Evolutionary conservation across 2,329 filamentous ascomycete species (phyloP).

Genomic region (Penicillium nordicum): DNA sequence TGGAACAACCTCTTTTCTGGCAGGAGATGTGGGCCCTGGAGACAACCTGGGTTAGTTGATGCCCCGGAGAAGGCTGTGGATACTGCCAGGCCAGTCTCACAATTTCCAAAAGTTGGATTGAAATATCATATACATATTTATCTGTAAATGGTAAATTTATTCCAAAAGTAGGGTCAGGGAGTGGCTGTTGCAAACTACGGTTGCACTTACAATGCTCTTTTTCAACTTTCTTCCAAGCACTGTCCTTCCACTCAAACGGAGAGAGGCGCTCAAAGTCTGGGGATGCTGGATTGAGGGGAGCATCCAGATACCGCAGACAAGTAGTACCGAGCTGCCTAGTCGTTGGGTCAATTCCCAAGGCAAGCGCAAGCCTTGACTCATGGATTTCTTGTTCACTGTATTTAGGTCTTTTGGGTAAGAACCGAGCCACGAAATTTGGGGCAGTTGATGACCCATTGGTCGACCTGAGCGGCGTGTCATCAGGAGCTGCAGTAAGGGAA

Average conservation of each 20-base stretch:
- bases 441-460: conserved; percentile 71
- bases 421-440: conserved; percentile 58
- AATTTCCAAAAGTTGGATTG: neutral
- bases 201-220: conserved; percentile 33
- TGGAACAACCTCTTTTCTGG: conserved; percentile 54
- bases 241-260: conserved; percentile 41
- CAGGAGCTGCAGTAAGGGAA: conserved; percentile 48
- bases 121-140: conserved; percentile 5
- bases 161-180: neutral
- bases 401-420: conserved; percentile 49
- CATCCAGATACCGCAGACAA: conserved; percentile 21
- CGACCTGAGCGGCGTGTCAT: conserved; percentile 63
- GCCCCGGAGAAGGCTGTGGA: neutral
- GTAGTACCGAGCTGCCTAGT: conserved; percentile 65
- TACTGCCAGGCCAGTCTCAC: neutral
- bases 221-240: conserved; percentile 36
- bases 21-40: conserved; percentile 22
- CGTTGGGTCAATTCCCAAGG: conserved; percentile 72
- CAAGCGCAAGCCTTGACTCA: conserved; percentile 70
- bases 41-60: conserved; percentile 18
- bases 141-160: conserved; percentile 4
- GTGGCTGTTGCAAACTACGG: neutral
- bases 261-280: conserved; percentile 30
- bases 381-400: conserved; percentile 66
- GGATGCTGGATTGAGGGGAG: conserved; percentile 24